Percentiles rank a stretch among this genome's conserved stretches.
These are phyloP conservation scores for Apodospora peruviana DNA, from an alignment of 495 filamentous ascomycete genomes.

Conservation along the genomic window DNA sequence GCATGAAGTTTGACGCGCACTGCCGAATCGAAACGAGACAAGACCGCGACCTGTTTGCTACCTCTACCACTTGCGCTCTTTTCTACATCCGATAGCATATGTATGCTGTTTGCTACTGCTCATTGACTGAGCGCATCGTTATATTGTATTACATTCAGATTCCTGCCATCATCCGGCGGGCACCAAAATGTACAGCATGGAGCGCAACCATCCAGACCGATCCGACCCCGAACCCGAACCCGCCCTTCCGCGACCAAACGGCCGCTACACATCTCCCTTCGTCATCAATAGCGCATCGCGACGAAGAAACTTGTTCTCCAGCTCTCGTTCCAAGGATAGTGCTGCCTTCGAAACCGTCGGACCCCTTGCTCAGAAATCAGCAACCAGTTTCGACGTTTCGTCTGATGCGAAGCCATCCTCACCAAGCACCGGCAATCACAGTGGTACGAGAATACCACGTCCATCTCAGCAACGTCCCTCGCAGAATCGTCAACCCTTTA, in stretches of 20 bases:
- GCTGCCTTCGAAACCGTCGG: not conserved
- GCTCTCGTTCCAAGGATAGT: constrained; percentile 14
- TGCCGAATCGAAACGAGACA: no score
- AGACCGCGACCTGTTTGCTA: no score
- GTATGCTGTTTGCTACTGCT: no score
- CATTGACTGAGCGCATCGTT: no score
- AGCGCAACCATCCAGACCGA: constrained; percentile 14
- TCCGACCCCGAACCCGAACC: not conserved
- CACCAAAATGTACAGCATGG: constrained; percentile 17
- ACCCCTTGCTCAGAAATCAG: constrained; percentile 1
- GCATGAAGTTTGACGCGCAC: no score
- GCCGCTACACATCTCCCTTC: constrained; percentile 16
- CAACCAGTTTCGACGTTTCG: constrained; percentile 3
- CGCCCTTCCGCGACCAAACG: constrained; percentile 6
- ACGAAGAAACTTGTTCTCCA: constrained; percentile 16
- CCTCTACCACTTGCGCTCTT: no score
- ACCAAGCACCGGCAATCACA: constrained; percentile 9
- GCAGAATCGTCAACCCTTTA: constrained; percentile 31
- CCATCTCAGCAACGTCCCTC: constrained; percentile 21
- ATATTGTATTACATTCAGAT: no score
- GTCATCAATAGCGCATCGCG: constrained; percentile 22
- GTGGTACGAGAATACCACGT: constrained; percentile 34
- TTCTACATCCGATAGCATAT: no score
- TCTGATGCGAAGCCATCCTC: constrained; percentile 19
- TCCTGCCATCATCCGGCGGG: no score